Percentiles rank a stretch among this genome's conserved stretches.
phyloP scores from a whole-genome alignment of 768 basidiomycete species.

The Coprinopsis strossmayeri region DNA sequence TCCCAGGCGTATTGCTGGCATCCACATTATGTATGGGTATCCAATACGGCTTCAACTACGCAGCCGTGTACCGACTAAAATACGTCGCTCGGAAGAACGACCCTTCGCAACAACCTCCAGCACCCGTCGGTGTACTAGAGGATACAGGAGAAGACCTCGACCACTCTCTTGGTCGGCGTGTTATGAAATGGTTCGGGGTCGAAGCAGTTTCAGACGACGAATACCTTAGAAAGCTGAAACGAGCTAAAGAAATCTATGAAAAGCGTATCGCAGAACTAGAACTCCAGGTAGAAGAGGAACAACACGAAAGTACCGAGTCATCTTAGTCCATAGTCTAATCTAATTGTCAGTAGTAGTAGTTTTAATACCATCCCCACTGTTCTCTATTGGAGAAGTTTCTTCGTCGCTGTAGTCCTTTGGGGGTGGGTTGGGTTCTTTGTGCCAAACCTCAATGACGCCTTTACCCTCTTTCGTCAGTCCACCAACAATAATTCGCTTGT shows the following conservation, averaged over 20 bases:
- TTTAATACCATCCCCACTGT: not conserved
- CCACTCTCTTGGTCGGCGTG: conserved; percentile 27
- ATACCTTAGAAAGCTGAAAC: conserved; percentile 54
- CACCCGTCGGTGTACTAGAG: not conserved
- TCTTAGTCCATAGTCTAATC: not conserved
- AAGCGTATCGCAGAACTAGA: conserved; percentile 56
- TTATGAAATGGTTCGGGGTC: conserved; percentile 44
- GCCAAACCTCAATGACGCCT: conserved; percentile 64
- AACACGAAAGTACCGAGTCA: conserved; percentile 7
- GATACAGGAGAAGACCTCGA: not conserved
- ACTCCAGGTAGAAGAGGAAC: conserved; percentile 29
- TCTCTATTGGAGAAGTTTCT: too few relatives aligned
- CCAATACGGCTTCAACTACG: conserved; percentile 68
- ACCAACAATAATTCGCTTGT: conserved; percentile 48
- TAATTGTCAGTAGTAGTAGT: conserved; percentile 1
- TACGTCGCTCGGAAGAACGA: conserved; percentile 34
- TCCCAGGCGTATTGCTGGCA: conserved; percentile 56
- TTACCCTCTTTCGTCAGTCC: conserved; percentile 52
- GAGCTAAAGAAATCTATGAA: conserved; percentile 47
- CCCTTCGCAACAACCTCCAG: conserved; percentile 7
- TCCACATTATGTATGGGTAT: conserved; percentile 51
- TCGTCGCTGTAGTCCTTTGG: too few relatives aligned
- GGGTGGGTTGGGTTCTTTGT: conserved; percentile 18
- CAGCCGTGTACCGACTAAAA: conserved; percentile 53
- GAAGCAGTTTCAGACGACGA: conserved; percentile 64